phyloP scores from a whole-genome alignment of 768 basidiomycete species.

The Termitomyces sp. region DNA sequence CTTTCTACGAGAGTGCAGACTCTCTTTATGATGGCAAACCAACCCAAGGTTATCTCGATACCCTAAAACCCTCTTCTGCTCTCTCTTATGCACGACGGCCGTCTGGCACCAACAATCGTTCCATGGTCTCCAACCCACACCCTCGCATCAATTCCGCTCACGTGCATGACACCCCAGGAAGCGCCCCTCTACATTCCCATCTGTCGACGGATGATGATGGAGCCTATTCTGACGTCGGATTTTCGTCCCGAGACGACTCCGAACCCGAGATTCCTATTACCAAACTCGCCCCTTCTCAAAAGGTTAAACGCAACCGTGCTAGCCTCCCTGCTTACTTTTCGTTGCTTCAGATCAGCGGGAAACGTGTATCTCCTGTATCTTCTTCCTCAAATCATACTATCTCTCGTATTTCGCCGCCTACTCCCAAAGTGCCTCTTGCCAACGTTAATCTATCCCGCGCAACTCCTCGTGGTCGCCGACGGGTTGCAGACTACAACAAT shows the following conservation, averaged over 20 bases:
- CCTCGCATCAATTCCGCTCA: slow-evolving; percentile 40
- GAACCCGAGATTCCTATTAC: slow-evolving; percentile 24
- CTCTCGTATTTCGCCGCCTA: slow-evolving; percentile 52
- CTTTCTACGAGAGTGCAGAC: slow-evolving; percentile 33
- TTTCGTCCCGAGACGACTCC: slow-evolving; percentile 31
- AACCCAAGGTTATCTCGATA: slow-evolving; percentile 29
- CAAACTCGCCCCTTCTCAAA: slow-evolving; percentile 29
- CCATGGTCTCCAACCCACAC: slow-evolving; percentile 52
- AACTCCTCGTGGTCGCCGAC: slow-evolving; percentile 51
- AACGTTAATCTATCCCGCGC: slow-evolving; percentile 25
- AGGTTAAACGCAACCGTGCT: slow-evolving; percentile 58
- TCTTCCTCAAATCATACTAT: slow-evolving; percentile 43
- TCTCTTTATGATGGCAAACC: slow-evolving; percentile 32
- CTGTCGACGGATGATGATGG: slow-evolving; percentile 42
- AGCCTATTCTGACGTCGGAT: slow-evolving; percentile 32
- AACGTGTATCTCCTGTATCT: slow-evolving; percentile 35
- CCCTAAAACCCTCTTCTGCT: slow-evolving; percentile 32
- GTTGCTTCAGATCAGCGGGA: slow-evolving; percentile 47
- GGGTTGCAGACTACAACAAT: slow-evolving; percentile 29
- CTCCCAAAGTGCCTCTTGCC: slow-evolving; percentile 44
- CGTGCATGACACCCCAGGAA: slow-evolving; percentile 34
- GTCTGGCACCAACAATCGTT: slow-evolving; percentile 64
- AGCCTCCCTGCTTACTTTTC: slow-evolving; percentile 76
- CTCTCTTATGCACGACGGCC: slow-evolving; percentile 66
- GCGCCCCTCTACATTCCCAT: slow-evolving; percentile 34